Conservation (phyloP, 768 basidiomycete genomes). For the Tubosaeta sp. region DNA sequence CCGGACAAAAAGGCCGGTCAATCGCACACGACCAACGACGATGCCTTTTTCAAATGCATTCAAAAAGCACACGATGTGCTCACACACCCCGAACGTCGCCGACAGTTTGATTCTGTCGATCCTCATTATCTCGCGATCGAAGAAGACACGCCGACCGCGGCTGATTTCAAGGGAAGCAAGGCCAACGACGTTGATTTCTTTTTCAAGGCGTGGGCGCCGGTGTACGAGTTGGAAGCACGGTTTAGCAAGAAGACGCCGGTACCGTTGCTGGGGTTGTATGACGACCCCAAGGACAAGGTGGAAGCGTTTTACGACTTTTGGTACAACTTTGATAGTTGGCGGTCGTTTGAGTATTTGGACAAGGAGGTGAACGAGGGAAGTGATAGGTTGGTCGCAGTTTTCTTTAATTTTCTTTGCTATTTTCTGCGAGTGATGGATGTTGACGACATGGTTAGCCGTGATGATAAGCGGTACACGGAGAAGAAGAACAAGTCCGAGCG, state of each 20-base stretch:
- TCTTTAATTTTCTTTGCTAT: background rate
- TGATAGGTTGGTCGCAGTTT: conserved; percentile 61
- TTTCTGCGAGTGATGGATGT: background rate
- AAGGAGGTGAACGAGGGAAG: conserved; percentile 99
- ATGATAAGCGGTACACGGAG: conserved; percentile 98
- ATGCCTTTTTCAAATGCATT: conserved; percentile 99
- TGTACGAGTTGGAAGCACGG: conserved; percentile 88
- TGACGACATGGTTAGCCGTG: conserved; percentile 56
- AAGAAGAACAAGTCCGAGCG: conserved; percentile 99
- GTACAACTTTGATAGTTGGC: conserved; percentile 99
- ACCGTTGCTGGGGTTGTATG: conserved; percentile 67
- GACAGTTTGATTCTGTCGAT: conserved; percentile 97
- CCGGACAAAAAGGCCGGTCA: conserved; percentile 90
- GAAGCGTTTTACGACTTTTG: conserved; percentile 97
- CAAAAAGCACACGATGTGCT: conserved; percentile 97
- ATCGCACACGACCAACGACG: conserved; percentile 86
- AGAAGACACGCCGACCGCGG: conserved; percentile 67
- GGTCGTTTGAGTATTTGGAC: conserved; percentile 96
- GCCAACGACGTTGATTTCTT: conserved; percentile 55
- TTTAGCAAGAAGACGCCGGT: conserved; percentile 88
- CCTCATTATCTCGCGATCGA: conserved; percentile 68
- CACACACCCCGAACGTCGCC: conserved; percentile 77
- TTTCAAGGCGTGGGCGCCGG: conserved; percentile 69
- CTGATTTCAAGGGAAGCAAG: conserved; percentile 47
- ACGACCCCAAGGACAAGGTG: conserved; percentile 76